A percentile compares a stretch with the other conserved stretches of the same genome.
Conservation (phyloP, 139 green algal genomes). For the Chlorella sp. region DNA sequence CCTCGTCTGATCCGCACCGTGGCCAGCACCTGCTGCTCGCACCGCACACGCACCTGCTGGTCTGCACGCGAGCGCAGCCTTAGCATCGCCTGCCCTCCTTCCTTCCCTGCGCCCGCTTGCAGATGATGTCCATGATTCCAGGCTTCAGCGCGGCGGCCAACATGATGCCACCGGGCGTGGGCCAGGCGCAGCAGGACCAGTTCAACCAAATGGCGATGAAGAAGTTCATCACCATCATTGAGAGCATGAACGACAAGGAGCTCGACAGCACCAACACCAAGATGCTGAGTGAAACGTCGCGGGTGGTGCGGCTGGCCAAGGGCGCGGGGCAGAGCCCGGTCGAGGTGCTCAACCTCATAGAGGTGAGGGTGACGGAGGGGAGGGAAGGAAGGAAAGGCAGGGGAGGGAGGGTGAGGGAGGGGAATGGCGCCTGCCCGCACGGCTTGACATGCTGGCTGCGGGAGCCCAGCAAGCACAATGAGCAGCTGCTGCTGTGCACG, state of each 20-base stretch:
- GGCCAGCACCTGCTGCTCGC: too few species aligned
- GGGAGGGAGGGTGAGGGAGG: too few species aligned
- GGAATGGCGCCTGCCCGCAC: too few species aligned
- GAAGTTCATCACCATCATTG: conserved; percentile 92
- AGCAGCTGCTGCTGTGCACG: too few species aligned
- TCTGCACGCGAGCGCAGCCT: too few species aligned
- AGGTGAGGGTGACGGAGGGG: conserved; percentile 15
- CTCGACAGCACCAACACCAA: conserved; percentile 58
- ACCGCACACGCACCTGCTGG: too few species aligned
- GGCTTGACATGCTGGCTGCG: too few species aligned
- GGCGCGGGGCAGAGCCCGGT: conserved; percentile 34
- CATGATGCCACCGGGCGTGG: conserved; percentile 71
- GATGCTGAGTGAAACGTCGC: conserved; percentile 40
- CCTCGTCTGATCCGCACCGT: too few species aligned
- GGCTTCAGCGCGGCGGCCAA: conserved; percentile 82
- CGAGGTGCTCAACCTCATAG: conserved; percentile 18
- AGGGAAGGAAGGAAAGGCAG: neutral
- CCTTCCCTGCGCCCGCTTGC: too few species aligned
- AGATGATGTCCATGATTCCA: conserved; percentile 97
- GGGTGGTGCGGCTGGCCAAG: conserved; percentile 48
- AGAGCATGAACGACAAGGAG: conserved; percentile 78
- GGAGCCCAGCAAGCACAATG: too few species aligned
- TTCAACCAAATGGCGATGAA: conserved; percentile 77
- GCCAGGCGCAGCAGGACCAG: conserved; percentile 74
- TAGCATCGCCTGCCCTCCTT: too few species aligned